Base-by-base conservation (phyloP, 345 rosid genomes). In the Erysimum cheiranthoides region DNA sequence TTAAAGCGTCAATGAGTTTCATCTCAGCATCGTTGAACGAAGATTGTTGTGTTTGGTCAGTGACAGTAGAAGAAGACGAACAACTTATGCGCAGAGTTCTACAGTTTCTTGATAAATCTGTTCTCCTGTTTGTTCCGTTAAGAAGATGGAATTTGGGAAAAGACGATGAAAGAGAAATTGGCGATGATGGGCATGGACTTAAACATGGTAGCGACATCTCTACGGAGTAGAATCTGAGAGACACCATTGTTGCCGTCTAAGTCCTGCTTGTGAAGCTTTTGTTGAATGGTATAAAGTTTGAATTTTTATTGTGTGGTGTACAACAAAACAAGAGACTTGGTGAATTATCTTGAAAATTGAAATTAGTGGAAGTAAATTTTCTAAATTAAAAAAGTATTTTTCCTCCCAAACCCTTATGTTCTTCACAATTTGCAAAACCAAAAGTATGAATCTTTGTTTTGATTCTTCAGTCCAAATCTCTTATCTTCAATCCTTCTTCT, bases 1-100 rank as follows among this genome's bases (percentile, higher is more conserved):
- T 84, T 13, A 95, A 89, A 3, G 99, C 99, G 32, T 89, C 86
- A 54, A 95, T 81, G 28, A 95, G 87, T 43, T 81, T 80, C 74
- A 82, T 81, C 79, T 95, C 97, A 46, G 84, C 88, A n/a, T 85
- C 87, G 2, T 84, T 83, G 79, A 90, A 87, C 17, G 86, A 68
- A 2, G 78, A 61, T 50, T 73, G 76, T 52, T 36, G 88, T 39
- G 76, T 82, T 52, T 83, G 71, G 27, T 70, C 62, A 27, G 76
- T 82, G 38, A 61, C 49, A 30, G 77, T 53, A 13, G 81, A 73
- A 8, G 79, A 52, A 71, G 82, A 80, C 10, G 63, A 80, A 49
- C 80, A 61, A 59, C 31, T 71, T 6, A 78, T 61, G 0, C 73
- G 45, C 32, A 70, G 69, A 16, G 64, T 59, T 70, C 49, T 64